Percentiles rank a stretch among this genome's conserved stretches.
Evolutionary conservation across 805 yeast species (phyloP).

Genomic region (Candida ficus): DNA sequence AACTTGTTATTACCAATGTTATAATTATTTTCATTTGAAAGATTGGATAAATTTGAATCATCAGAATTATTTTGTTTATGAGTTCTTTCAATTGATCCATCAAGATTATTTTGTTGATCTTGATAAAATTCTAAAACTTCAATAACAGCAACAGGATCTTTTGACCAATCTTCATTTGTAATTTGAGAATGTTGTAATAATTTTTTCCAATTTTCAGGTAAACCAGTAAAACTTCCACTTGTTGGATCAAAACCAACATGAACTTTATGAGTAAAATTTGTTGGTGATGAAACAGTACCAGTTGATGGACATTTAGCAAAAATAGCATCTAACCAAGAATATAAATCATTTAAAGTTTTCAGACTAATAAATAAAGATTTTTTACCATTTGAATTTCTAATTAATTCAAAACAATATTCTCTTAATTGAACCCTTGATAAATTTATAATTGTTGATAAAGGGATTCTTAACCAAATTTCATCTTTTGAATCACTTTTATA

Average conservation of each 20-base stretch:
- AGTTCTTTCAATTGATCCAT: slow-evolving; percentile 1
- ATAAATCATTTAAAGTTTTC: slow-evolving; percentile 72
- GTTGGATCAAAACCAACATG: slow-evolving; percentile 86
- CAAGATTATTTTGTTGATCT: slow-evolving; percentile 27
- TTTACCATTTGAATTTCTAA: slow-evolving; percentile 31
- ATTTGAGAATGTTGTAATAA: slow-evolving; percentile 82
- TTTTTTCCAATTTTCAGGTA: slow-evolving; percentile 92
- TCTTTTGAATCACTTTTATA: slow-evolving; percentile 58
- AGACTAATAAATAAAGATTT: slow-evolving; percentile 71
- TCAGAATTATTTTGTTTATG: slow-evolving; percentile 21
- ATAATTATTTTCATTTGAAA: slow-evolving; percentile 16
- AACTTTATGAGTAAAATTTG: slow-evolving; percentile 90
- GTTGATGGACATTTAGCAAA: slow-evolving; percentile 65
- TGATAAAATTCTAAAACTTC: slow-evolving; percentile 81
- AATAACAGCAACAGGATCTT: slow-evolving; percentile 92
- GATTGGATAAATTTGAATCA: slow-evolving; percentile 19
- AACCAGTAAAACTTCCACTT: slow-evolving; percentile 82
- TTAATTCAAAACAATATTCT: slow-evolving; percentile 78
- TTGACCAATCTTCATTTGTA: slow-evolving; percentile 85
- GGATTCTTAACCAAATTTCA: slow-evolving; percentile 47
- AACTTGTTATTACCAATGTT: slow-evolving; percentile 22
- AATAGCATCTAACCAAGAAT: slow-evolving; percentile 89
- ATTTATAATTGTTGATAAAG: slow-evolving; percentile 53
- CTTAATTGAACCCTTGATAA: slow-evolving; percentile 66
- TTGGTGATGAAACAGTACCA: slow-evolving; percentile 79